Percentiles rank a stretch among this genome's conserved stretches.
phyloP scores from a whole-genome alignment of 305 asterid genomes.

The Solanum aculeatissimum region DNA sequence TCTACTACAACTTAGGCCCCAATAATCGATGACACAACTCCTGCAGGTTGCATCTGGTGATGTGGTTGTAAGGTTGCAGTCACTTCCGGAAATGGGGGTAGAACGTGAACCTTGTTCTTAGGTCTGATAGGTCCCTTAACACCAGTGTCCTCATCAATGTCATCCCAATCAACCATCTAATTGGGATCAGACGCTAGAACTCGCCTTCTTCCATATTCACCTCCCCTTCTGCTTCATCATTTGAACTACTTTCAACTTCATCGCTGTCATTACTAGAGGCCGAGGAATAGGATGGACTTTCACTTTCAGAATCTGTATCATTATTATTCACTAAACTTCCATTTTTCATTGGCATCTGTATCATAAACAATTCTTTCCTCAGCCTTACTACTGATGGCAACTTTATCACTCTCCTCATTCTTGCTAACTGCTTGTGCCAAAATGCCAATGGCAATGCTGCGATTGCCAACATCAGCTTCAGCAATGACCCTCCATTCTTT shows the following conservation, averaged over 20 bases:
- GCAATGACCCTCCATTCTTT: neutral
- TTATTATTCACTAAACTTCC: neutral
- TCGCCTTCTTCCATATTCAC: slow-evolving; percentile 73
- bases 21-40: slow-evolving; percentile 59
- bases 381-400: neutral
- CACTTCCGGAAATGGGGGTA: slow-evolving; percentile 76
- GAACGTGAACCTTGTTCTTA: slow-evolving; percentile 66
- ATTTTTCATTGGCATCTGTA: neutral
- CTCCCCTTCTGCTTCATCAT: neutral
- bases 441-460: neutral
- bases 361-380: neutral
- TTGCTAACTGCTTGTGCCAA: neutral
- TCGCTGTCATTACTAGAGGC: slow-evolving; percentile 3
- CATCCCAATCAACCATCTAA: slow-evolving; percentile 68
- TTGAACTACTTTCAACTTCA: slow-evolving; percentile 8
- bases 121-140: slow-evolving; percentile 46
- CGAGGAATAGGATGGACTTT: neutral
- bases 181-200: slow-evolving; percentile 35
- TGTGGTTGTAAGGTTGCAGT: slow-evolving; percentile 55
- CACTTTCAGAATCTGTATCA: neutral
- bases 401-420: slow-evolving; percentile 7
- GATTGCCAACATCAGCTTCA: neutral
- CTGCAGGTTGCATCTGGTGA: slow-evolving; percentile 64
- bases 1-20: slow-evolving; percentile 76
- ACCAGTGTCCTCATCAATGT: slow-evolving; percentile 31